phyloP scores from a whole-genome alignment of 2,329 filamentous ascomycete genomes.

The Trichoderma hamatum region DNA sequence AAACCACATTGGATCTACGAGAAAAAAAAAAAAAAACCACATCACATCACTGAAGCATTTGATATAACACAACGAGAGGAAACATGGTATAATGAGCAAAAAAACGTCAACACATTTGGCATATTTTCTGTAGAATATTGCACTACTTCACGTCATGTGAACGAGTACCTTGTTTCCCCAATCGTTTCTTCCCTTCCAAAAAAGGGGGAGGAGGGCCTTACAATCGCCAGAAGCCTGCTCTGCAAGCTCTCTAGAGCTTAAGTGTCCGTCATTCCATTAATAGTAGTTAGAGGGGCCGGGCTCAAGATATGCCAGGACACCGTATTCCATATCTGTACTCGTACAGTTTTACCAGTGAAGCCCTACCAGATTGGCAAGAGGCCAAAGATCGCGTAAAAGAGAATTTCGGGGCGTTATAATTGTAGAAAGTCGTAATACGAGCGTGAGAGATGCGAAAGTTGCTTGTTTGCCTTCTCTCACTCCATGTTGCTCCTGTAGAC shows the following conservation, averaged over 20 bases:
- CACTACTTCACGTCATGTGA: constrained; percentile 23
- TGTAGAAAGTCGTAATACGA: background rate
- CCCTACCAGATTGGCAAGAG: background rate
- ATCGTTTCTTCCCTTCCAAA: background rate
- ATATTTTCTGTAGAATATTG: constrained; percentile 24
- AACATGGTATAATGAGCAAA: background rate
- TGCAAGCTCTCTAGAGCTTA: background rate
- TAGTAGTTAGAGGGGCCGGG: background rate
- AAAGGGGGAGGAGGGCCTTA: background rate
- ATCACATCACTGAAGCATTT: background rate
- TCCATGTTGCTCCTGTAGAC: background rate
- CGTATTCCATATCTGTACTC: constrained; percentile 11
- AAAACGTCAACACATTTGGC: constrained; percentile 23
- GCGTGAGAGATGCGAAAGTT: background rate
- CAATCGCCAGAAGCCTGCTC: constrained; percentile 5
- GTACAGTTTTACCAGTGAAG: constrained; percentile 11
- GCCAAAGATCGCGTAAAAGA: background rate
- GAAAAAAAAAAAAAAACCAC: background rate
- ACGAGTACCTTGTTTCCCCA: constrained; percentile 13
- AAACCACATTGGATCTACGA: background rate
- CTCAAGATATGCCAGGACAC: constrained; percentile 7
- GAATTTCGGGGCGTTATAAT: background rate
- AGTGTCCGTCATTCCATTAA: background rate
- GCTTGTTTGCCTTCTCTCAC: background rate
- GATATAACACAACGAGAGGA: background rate